These are phyloP conservation scores for Trametes maxima DNA, from an alignment of 768 basidiomycete species.

Conservation along the genomic window DNA sequence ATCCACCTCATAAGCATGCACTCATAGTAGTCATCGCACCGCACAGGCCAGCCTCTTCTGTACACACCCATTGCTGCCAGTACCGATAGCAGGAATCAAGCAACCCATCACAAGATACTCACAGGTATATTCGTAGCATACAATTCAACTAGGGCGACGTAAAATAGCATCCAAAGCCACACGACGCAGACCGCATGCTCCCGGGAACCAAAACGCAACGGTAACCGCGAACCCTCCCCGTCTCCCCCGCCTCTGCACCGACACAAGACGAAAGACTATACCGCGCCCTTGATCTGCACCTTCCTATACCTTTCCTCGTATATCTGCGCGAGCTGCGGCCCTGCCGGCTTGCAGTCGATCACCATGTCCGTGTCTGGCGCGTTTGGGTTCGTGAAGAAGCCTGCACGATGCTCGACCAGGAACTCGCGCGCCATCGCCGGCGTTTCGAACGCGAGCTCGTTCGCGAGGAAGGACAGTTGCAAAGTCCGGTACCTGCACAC, in stretches of 20 bases:
- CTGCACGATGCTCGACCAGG: conserved; percentile 67
- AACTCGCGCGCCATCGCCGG: conserved; percentile 66
- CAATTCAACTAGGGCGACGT: conserved; percentile 10
- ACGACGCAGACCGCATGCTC: background rate
- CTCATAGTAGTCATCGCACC: no score
- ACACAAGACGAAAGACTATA: conserved; percentile 44
- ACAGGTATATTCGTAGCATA: conserved; percentile 18
- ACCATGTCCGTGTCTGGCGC: conserved; percentile 62
- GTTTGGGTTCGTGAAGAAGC: conserved; percentile 65
- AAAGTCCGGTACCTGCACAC: conserved; percentile 76
- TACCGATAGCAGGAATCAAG: background rate
- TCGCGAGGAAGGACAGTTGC: conserved; percentile 72
- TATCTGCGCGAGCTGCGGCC: conserved; percentile 55
- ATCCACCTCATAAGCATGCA: background rate
- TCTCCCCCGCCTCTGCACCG: background rate
- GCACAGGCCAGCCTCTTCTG: no score
- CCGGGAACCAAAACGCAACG: background rate
- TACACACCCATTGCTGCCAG: background rate
- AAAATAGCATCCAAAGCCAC: conserved; percentile 5
- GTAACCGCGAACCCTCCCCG: background rate
- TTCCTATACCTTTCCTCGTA: conserved; percentile 84
- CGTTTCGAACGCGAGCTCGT: conserved; percentile 84
- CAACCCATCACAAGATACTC: background rate
- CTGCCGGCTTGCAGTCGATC: conserved; percentile 72
- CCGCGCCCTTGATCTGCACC: conserved; percentile 90